Evolutionary conservation across 139 green algal genomes (phyloP).

Genomic region (Asterochloris sp.): DNA sequence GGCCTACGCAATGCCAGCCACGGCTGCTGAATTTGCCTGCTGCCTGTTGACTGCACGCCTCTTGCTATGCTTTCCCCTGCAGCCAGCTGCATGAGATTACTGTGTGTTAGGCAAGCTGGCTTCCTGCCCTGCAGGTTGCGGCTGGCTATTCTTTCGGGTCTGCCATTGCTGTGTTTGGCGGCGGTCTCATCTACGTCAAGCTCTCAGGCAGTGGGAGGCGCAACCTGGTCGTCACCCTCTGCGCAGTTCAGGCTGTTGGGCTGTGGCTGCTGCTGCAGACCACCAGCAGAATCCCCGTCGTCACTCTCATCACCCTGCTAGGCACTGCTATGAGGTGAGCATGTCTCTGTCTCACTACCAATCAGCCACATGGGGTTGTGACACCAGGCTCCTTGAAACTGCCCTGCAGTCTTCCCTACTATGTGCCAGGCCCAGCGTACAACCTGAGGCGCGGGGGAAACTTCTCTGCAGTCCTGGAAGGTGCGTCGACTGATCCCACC

Average conservation of each 20-base stretch:
- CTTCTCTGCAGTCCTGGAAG: constrained; percentile 24
- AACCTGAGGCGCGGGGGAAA: constrained; percentile 19
- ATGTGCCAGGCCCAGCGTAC: constrained; percentile 20
- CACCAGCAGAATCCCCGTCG: not conserved
- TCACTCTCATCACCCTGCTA: constrained; percentile 10
- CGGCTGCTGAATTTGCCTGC: no score
- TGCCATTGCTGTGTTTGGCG: constrained; percentile 13
- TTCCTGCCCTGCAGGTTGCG: not conserved
- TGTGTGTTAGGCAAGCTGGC: not conserved
- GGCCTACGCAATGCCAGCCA: no score
- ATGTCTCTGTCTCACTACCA: no score
- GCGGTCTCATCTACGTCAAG: constrained; percentile 10
- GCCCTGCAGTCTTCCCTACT: constrained; percentile 14
- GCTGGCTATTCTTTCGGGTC: constrained; percentile 18
- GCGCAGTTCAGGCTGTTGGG: not conserved
- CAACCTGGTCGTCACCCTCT: constrained; percentile 13
- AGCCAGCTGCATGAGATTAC: no score
- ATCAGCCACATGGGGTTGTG: no score
- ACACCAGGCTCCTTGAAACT: no score
- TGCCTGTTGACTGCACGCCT: no score
- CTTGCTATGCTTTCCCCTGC: no score
- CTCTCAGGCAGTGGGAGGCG: constrained; percentile 7
- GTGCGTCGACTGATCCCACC: not conserved
- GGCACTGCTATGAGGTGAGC: not conserved
- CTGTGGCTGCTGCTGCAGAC: constrained; percentile 8